A percentile compares a stretch with the other conserved stretches of the same genome.
Evolutionary conservation across 2,329 filamentous ascomycete genomes (phyloP).

Genomic region (Zarea fungicola): DNA sequence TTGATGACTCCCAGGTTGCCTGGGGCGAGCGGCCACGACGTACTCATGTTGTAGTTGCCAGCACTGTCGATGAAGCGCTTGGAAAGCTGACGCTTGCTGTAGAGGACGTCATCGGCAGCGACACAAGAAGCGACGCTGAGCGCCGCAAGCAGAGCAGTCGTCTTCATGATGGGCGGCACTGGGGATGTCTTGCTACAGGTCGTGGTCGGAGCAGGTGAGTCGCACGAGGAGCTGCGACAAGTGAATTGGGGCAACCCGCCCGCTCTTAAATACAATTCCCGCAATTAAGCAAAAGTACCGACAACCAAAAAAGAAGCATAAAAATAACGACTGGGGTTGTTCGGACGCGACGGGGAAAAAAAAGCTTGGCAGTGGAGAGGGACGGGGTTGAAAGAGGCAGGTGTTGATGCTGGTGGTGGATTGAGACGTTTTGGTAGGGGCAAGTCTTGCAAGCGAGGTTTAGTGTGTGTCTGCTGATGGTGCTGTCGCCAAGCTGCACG

Average conservation of each 20-base stretch:
- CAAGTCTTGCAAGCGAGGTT: neutral
- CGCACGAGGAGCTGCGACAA: neutral
- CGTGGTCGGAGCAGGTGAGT: neutral
- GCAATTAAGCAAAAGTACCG: neutral
- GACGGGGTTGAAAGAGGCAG: neutral
- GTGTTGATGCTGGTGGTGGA: neutral
- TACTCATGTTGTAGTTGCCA: slow-evolving; percentile 50
- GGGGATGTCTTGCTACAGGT: neutral
- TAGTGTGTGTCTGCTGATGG: neutral
- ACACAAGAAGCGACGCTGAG: slow-evolving; percentile 25
- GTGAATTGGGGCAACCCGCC: neutral
- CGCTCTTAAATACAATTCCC: neutral
- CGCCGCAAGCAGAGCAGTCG: slow-evolving; percentile 21
- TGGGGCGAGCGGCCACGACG: slow-evolving; percentile 11
- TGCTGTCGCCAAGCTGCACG: slow-evolving; percentile 7
- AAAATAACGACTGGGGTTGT: neutral
- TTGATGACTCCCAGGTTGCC: neutral
- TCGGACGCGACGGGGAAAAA: neutral
- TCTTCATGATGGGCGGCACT: slow-evolving; percentile 15
- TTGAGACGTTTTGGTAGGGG: too few relatives aligned
- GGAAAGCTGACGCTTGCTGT: slow-evolving; percentile 38
- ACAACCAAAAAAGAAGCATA: neutral
- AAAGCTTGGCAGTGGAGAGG: neutral
- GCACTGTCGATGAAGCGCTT: slow-evolving; percentile 45
- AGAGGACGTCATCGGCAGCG: slow-evolving; percentile 40